Evolutionary conservation across 2,329 filamentous ascomycete genomes (phyloP).

Genomic region (Botryotinia globosa): DNA sequence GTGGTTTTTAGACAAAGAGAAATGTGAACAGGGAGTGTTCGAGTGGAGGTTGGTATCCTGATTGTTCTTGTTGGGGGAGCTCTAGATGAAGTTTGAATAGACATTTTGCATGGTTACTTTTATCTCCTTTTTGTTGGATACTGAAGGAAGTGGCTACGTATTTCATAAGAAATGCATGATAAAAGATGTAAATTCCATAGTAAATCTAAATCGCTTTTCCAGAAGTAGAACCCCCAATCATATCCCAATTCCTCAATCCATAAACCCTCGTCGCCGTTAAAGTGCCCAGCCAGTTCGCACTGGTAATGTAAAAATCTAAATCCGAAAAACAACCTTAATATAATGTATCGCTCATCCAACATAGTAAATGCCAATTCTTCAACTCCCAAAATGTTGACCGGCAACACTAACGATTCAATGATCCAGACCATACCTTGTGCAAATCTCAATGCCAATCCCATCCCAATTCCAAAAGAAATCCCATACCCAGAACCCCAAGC

Average conservation of each 20-base stretch:
- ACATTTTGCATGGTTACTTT: background rate
- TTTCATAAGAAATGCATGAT: background rate
- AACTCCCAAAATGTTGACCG: background rate
- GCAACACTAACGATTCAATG: background rate
- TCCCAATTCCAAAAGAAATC: background rate
- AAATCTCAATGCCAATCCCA: background rate
- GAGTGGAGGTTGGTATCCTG: background rate
- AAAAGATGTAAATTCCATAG: background rate
- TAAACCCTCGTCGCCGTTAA: background rate
- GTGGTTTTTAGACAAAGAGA: background rate
- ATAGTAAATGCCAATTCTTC: background rate
- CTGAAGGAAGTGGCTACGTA: background rate
- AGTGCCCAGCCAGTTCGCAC: conserved; percentile 9
- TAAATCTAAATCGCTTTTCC: background rate
- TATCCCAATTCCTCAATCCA: background rate
- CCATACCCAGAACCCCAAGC: background rate
- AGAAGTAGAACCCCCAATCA: background rate
- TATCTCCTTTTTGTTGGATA: background rate
- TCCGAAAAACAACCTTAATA: background rate
- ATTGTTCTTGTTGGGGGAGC: background rate
- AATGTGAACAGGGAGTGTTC: background rate
- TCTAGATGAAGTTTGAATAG: background rate
- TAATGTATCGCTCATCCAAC: background rate
- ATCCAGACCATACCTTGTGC: background rate
- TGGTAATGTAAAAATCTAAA: conserved; percentile 12